phyloP scores from a whole-genome alignment of 176 grass and related monocot genomes.

The Cenchrus purpureus region DNA sequence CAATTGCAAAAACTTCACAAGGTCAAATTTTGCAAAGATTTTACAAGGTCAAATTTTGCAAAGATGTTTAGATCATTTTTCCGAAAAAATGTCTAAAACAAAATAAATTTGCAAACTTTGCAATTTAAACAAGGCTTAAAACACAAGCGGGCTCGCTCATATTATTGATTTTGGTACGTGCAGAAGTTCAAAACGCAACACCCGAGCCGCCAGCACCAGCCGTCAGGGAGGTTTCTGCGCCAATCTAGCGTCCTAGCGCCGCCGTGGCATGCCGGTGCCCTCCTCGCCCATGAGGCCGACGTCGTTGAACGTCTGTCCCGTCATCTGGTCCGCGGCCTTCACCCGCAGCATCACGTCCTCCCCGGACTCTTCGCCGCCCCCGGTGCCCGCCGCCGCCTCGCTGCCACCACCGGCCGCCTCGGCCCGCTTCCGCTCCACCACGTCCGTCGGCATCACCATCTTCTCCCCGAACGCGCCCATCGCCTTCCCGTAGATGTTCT shows the following conservation, averaged over 20 bases:
- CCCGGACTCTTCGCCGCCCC: not conserved
- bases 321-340: slow-evolving; percentile 53
- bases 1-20: no score
- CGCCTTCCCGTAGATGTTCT: slow-evolving; percentile 47
- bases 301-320: slow-evolving; percentile 50
- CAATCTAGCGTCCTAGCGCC: not conserved
- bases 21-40: no score
- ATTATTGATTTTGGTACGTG: no score
- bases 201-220: no score
- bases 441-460: slow-evolving; percentile 53
- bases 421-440: slow-evolving; percentile 33
- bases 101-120: no score
- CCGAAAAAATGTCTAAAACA: no score
- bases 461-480: slow-evolving; percentile 42
- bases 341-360: slow-evolving; percentile 40
- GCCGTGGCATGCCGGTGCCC: slow-evolving; percentile 35
- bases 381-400: not conserved
- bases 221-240: no score
- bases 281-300: slow-evolving; percentile 47
- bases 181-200: no score
- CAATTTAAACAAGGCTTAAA: no score
- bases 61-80: no score
- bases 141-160: no score
- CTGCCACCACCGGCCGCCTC: not conserved
- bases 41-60: no score